phyloP scores from a whole-genome alignment of 768 basidiomycete genomes.

The Pulveroboletus sp. region DNA sequence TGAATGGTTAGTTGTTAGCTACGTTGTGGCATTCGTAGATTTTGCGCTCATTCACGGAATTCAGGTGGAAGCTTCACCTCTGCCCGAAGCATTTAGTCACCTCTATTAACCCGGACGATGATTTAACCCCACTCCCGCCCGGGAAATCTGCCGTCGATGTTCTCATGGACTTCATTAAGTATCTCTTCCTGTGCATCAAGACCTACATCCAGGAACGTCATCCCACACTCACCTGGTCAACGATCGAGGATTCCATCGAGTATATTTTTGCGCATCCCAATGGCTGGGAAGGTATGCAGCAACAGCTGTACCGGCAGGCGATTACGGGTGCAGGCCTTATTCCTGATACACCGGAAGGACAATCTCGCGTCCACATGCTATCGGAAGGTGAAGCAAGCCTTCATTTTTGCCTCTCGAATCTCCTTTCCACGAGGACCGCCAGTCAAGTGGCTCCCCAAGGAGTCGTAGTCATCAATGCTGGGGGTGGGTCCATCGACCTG shows the following conservation, averaged over 20 bases:
- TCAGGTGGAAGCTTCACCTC: conserved; percentile 2
- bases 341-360: conserved; percentile 6
- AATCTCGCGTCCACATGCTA: conserved; percentile 8
- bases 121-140: not conserved
- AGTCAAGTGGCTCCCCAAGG: conserved; percentile 24
- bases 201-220: conserved; percentile 12
- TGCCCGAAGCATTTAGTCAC: conserved; percentile 2
- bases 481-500: conserved; percentile 26
- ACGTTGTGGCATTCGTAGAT: no score
- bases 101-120: not conserved
- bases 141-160: not conserved
- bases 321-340: conserved; percentile 18
- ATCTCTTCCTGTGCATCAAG: conserved; percentile 7
- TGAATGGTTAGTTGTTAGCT: not conserved
- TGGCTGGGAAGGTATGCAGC: conserved; percentile 26
- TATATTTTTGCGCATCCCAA: conserved; percentile 26
- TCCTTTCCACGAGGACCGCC: conserved; percentile 5
- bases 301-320: conserved; percentile 19
- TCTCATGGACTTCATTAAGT: not conserved
- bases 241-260: conserved; percentile 10
- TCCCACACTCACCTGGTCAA: conserved; percentile 13
- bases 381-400: conserved; percentile 13
- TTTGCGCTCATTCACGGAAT: not conserved
- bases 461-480: conserved; percentile 29
- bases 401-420: conserved; percentile 37